Conservation (phyloP, 176 grass and related monocot genomes). For the Urochloa ruziziensis region DNA sequence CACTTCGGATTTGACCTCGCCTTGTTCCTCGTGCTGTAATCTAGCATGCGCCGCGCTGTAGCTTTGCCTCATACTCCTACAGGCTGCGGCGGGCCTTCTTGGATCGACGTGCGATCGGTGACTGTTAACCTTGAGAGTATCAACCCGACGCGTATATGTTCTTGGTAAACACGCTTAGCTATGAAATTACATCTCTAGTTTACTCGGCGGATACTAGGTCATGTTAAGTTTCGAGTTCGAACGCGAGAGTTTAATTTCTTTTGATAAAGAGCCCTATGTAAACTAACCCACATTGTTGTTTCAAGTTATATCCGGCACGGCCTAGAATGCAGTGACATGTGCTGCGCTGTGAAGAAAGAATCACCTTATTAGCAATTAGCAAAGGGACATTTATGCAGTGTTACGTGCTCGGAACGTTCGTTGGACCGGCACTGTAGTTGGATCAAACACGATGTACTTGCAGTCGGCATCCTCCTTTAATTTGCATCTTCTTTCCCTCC, state of each 20-base stretch:
- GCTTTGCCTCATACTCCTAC: constrained; percentile 9
- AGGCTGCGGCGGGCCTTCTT: background rate
- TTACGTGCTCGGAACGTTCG: background rate
- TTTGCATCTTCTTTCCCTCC: too few relatives aligned
- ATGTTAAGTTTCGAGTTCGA: background rate
- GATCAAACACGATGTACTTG: background rate
- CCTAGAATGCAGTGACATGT: background rate
- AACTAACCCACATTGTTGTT: background rate
- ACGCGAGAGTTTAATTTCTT: background rate
- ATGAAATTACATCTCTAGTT: too few relatives aligned
- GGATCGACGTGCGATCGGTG: background rate
- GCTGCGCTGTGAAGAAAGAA: too few relatives aligned
- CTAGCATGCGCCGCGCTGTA: background rate
- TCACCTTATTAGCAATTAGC: too few relatives aligned
- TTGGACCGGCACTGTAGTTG: background rate
- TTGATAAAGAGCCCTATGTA: background rate
- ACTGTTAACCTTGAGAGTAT: background rate
- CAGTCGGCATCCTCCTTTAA: background rate
- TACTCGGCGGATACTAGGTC: background rate
- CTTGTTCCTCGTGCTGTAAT: background rate
- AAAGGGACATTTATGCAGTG: too few relatives aligned
- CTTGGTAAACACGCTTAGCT: background rate
- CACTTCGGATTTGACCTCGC: background rate
- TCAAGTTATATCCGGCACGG: background rate
- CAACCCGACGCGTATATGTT: background rate